Evolutionary conservation across 345 rosid species (phyloP), one percentile per base, ranked within the genome.

Genomic region (Linum lewisii): DNA sequence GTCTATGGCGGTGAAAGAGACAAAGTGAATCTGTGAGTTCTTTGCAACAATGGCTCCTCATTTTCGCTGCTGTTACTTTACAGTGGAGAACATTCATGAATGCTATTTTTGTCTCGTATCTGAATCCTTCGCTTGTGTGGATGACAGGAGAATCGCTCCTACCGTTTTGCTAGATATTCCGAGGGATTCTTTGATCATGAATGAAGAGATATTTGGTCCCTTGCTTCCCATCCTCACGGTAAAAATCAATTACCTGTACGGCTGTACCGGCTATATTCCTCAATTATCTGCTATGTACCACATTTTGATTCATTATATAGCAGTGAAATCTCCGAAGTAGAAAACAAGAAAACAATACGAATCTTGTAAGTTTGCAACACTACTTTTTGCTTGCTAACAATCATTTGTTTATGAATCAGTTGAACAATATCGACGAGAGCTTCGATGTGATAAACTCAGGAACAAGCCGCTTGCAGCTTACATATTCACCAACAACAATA

Each of bases 161-260:
- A 84, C 99, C 62, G 73, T 93, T 73, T 79, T 93, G 76, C 77
- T 93, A n/a, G 95, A 83, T 45, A 92, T 87, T 2, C 95, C 99
- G 0, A 66, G 23, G 59, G 81, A 89, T 66, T 82, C 97, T 71
- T 44, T 77, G 69, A 82, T 89, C 44, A 93, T 93, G 99, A 78
- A 59, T 18, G 96, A 93, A 62, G 99, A 89, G 78, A 89, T 93
- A 54, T 93, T 89, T 76, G 99, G 99, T 53, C 99, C 99, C 21
- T 67, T 93, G 69, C 97, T 93, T 72, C 99, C 99, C 61, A 80
- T 93, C 65, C 51, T 87, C 63, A 73, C 67, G 34, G 97, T 93
- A 78, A 21, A 42, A 42, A 16, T 42, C 47, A 15, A 42, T 42
- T 11, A 42, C 13, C 47, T 42, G 7, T 5, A 29, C 34, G n/a